Base-by-base conservation (phyloP, 2,329 filamentous ascomycete genomes). In the Claviceps sp. region DNA sequence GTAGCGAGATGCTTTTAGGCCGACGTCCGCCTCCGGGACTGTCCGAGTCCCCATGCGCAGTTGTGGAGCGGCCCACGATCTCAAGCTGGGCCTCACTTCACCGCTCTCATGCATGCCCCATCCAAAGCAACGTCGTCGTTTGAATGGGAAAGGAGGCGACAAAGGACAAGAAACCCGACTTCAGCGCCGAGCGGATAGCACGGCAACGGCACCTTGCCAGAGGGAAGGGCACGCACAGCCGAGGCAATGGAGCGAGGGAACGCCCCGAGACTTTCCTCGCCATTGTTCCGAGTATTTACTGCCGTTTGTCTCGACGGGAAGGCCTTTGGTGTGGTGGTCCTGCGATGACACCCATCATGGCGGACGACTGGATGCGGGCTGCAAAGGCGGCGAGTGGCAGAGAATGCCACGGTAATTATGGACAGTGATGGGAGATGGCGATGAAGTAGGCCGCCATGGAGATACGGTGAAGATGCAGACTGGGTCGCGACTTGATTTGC, bases 221-320 rank as follows among this genome's bases (percentile, higher is more conserved):
- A 22, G 29, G 11, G 9, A 47, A 11, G n/a, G 17, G 6, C 34
- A 36, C 45, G 9, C 34, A 36, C 13, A 14, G 13, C 34, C 29
- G 29, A 38, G 13, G 6, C 34, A 11, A 14, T 29, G n/a, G 14
- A 34, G 5, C 6, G 11, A 50, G 17, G 44, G 8, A 26, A 45
- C 14, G 22, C 13, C 40, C 29, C 14, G 29, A 13, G 52, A 54
- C 62, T 60, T 55, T 69, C 66, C 64, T 64, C 68, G 59, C 69
- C 68, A 52, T 71, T 69, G 56, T 61, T 70, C 64, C 65, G 71
- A 13, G 69, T 72, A 48, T 71, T 67, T 50, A 60, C 62, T 49
- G 65, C 59, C 50, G 60, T 54, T 55, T 66, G 59, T 44, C 62
- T 62, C 47, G 56, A 57, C n/a, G 59, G 58, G 49, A 55, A 57